Conservation (phyloP, 192 early-diverging fungal genomes). For the Rhizoclosmatium globosum region DNA sequence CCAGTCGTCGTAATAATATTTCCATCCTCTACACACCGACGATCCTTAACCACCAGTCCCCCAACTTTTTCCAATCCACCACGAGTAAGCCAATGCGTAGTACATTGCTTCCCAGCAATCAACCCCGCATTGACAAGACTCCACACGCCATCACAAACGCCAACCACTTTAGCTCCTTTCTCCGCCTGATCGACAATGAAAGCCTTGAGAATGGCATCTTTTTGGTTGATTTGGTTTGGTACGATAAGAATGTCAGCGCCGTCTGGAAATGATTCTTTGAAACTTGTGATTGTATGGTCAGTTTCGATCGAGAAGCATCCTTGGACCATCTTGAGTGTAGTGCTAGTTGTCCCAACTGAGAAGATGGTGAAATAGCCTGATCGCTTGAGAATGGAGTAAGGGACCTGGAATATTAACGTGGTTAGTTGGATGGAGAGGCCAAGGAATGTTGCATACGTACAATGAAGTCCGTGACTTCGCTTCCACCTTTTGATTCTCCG, state of each 20-base stretch:
- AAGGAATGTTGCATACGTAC: neutral
- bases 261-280: neutral
- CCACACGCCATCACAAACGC: neutral
- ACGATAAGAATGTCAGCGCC: neutral
- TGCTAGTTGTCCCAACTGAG: neutral
- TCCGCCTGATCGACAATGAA: neutral
- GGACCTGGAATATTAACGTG: neutral
- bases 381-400: neutral
- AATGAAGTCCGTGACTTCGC: neutral
- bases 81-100: neutral
- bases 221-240: neutral
- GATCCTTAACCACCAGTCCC: neutral
- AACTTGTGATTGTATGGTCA: neutral
- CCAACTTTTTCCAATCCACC: neutral
- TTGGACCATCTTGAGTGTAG: neutral
- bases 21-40: neutral
- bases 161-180: neutral
- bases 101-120: neutral
- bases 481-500: neutral
- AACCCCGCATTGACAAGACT: neutral
- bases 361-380: neutral
- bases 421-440: neutral
- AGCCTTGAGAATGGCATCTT: neutral
- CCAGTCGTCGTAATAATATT: neutral
- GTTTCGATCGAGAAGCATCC: neutral